Base-by-base conservation (phyloP, 2,329 filamentous ascomycete genomes). In the Zymoseptoria brevis region DNA sequence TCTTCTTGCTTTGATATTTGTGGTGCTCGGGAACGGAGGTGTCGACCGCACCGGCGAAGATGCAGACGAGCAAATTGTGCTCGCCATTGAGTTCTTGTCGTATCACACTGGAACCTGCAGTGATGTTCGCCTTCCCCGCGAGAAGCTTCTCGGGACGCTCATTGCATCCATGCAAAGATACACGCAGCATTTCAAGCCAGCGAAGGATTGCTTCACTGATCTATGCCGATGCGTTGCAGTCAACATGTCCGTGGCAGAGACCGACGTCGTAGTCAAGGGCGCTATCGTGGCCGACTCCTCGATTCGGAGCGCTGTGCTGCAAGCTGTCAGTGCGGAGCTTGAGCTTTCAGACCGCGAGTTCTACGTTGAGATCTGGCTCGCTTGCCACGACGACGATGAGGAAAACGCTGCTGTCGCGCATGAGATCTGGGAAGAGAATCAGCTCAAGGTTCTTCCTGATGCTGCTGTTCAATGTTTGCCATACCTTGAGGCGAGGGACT, bases 371-470 rank as follows among this genome's bases (percentile, higher is more conserved):
- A 88, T 99, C 21, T 99, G 91, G 91, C 81, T 99, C 50, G 89
- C 89, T 50, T 93, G 87, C 69, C 92, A 99, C 68, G 94, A 99
- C 65, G 90, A 96, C 67, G 84, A 90, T 19, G 84, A 88, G 50
- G 92, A 97, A 72, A 97, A 97, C 68, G 83, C 82, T 8, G 89
- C 91, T 52, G 79, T 96, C 56, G 93, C 89, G 6, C 83, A 81
- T 55, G 89, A 93, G 11, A 96, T 99, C 41, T 99, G 94, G 94
- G 90, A 96, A 69, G 94, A 96, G 69, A 96, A 93, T 71, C 87
- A 84, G 7, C 87, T 97, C 61, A 77, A 87, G 60, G 76, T 93
- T 11, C 81, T 83, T 1, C 77, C 83, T 19, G 80, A 87, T 6
- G 82, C 89, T 8, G 84, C 89, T 7, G 48, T 55, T 5, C 59